phyloP scores from a whole-genome alignment of 192 early-diverging fungal genomes.

The Linnemannia exigua region DNA sequence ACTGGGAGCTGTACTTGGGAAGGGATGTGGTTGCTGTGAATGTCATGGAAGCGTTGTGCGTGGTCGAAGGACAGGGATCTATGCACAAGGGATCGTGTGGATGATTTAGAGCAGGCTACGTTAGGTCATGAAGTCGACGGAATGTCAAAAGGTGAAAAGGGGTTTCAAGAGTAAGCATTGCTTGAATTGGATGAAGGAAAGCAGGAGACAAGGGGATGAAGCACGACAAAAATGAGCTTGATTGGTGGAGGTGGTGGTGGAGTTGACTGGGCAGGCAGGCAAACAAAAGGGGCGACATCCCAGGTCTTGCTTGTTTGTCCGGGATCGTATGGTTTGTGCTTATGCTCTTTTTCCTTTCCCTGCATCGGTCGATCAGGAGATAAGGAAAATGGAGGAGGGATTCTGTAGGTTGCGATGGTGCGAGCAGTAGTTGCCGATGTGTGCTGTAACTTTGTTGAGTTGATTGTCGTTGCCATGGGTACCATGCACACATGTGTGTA shows the following conservation, averaged over 20 bases:
- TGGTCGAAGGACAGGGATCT: neutral
- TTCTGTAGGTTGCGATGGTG: neutral
- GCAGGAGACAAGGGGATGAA: neutral
- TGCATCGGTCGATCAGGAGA: neutral
- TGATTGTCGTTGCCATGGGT: neutral
- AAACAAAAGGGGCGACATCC: neutral
- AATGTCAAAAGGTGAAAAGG: slow-evolving; percentile 4
- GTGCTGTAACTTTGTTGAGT: neutral
- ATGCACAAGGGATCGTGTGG: neutral
- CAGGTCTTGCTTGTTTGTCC: neutral
- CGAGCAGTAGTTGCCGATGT: neutral
- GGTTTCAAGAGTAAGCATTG: neutral
- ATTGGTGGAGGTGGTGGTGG: neutral
- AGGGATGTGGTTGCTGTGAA: neutral
- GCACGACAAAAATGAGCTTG: neutral
- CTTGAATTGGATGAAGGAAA: neutral
- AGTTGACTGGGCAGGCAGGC: neutral
- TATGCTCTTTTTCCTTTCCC: neutral
- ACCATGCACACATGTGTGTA: too few relatives aligned
- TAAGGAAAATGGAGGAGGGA: neutral
- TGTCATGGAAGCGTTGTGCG: neutral
- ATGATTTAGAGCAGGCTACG: neutral
- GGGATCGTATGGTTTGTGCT: neutral
- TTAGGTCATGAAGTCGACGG: neutral
- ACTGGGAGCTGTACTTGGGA: neutral